Evolutionary conservation across 805 yeast genomes (phyloP), one percentile per base, ranked within the genome.

Genomic region (Schizosaccharomyces octosporus): DNA sequence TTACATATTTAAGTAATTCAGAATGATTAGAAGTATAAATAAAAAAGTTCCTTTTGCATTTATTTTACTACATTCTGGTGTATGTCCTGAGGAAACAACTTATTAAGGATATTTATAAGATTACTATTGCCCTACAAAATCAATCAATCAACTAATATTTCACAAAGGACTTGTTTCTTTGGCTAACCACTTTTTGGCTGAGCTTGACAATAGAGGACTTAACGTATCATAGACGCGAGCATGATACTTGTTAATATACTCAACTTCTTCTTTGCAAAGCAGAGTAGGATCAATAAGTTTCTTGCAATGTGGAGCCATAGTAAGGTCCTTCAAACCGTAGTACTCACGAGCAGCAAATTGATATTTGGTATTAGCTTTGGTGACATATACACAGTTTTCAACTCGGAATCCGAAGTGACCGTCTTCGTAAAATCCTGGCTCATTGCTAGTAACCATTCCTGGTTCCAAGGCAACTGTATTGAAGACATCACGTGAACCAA

Each of bases 341-440:
- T 80, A 84, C 63, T 73, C 71, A 65, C 74, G 76, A 59, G 80
- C 85, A 61, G 80, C 82, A 70, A 76, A 79, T 65, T 77, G 77
- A 66, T 69, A 63, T 39, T 65, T 62, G 64, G 75, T 74, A 3
- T 73, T 71, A 27, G 72, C 72, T 36, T 70, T 74, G 63, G 73
- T 73, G 21, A 82, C 80, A 59, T 83, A 75, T 55, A 93, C 70
- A 66, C 88, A 89, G 69, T 87, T 85, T 72, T 93, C 98, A 62
- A 93, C 80, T 65, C 98, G 78, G 64, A 90, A 79, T 11, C 98
- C 98, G 70, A 79, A 88, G 64, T 83, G 81, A n/a, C 89, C 90
- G 66, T 87, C 95, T 64, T 83, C 81, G 71, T 93, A 93, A 70
- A 76, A 90, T 0, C 98, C 98, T 0, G 98, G 98, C 71, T 93